phyloP scores from a whole-genome alignment of 352 stramenopile species.

The Phytophthora tubulina region DNA sequence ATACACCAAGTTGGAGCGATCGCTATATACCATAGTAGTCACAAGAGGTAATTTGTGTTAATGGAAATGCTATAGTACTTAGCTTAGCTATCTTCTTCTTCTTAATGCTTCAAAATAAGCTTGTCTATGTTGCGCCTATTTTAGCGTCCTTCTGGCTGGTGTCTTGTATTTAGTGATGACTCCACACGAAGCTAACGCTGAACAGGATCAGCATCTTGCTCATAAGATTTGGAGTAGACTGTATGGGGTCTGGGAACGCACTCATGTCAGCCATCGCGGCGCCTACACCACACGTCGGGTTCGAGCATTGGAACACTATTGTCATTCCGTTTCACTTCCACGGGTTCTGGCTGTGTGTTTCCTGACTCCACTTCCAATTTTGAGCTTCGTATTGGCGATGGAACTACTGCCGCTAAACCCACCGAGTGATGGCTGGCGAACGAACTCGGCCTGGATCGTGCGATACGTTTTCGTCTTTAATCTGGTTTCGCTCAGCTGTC shows the following conservation, averaged over 20 bases:
- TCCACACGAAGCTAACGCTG: not conserved
- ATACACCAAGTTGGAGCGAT: no score
- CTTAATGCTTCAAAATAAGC: no score
- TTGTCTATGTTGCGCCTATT: no score
- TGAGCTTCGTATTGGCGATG: slow-evolving; percentile 19
- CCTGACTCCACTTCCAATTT: slow-evolving; percentile 17
- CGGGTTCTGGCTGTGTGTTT: slow-evolving; percentile 25
- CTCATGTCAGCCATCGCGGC: slow-evolving; percentile 20
- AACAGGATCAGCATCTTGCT: not conserved
- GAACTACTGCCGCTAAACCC: slow-evolving; percentile 24
- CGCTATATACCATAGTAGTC: no score
- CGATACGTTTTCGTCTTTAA: slow-evolving; percentile 28
- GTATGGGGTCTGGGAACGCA: slow-evolving; percentile 8
- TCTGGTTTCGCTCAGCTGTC: slow-evolving; percentile 19
- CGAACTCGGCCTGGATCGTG: slow-evolving; percentile 24
- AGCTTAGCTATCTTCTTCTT: no score
- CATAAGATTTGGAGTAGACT: not conserved
- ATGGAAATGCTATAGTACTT: no score
- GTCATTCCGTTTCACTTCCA: slow-evolving; percentile 8
- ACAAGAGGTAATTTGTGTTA: no score
- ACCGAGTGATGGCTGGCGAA: slow-evolving; percentile 21
- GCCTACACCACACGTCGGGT: slow-evolving; percentile 12
- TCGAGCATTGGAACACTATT: slow-evolving; percentile 25
- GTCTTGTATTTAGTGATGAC: not conserved
- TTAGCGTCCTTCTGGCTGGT: no score